These are phyloP conservation scores for Candida ponderosae DNA, from an alignment of 805 yeast genomes.

Conservation along the genomic window DNA sequence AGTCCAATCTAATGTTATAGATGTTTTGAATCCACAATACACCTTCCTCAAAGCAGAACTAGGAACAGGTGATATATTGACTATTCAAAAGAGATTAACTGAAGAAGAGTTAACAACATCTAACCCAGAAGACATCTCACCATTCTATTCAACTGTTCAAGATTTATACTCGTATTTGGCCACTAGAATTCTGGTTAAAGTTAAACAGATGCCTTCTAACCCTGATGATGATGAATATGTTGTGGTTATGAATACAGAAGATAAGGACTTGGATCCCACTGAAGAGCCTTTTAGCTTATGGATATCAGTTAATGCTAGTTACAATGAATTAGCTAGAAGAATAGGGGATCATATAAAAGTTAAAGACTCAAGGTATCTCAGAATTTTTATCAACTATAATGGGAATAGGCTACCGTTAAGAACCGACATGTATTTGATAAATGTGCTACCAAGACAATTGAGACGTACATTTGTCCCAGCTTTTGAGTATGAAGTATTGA, in stretches of 20 bases:
- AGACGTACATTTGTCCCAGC: constrained; percentile 28
- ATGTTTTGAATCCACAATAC: constrained; percentile 23
- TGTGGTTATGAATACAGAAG: constrained; percentile 2
- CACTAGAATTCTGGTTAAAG: constrained; percentile 52
- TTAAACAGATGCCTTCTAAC: constrained; percentile 22
- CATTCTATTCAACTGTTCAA: constrained; percentile 28
- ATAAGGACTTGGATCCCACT: constrained; percentile 13
- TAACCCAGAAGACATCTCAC: constrained; percentile 15
- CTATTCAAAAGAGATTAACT: constrained; percentile 17
- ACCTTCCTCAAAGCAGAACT: constrained; percentile 53
- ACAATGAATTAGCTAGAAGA: constrained; percentile 50
- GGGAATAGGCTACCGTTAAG: constrained; percentile 48
- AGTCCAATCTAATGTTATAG: constrained; percentile 44
- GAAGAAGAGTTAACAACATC: constrained; percentile 8
- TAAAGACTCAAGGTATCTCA: constrained; percentile 47
- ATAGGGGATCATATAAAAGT: constrained; percentile 47
- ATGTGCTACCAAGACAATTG: constrained; percentile 25
- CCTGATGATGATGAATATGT: neutral
- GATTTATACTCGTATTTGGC: constrained; percentile 47
- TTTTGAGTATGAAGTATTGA: constrained; percentile 72
- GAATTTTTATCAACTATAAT: constrained; percentile 55
- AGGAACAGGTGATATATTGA: constrained; percentile 60
- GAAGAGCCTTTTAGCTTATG: constrained; percentile 48
- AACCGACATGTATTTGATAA: constrained; percentile 22
- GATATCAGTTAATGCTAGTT: constrained; percentile 56